Conservation (phyloP, 2,329 filamentous ascomycete species). For the Epichloe typhina region DNA sequence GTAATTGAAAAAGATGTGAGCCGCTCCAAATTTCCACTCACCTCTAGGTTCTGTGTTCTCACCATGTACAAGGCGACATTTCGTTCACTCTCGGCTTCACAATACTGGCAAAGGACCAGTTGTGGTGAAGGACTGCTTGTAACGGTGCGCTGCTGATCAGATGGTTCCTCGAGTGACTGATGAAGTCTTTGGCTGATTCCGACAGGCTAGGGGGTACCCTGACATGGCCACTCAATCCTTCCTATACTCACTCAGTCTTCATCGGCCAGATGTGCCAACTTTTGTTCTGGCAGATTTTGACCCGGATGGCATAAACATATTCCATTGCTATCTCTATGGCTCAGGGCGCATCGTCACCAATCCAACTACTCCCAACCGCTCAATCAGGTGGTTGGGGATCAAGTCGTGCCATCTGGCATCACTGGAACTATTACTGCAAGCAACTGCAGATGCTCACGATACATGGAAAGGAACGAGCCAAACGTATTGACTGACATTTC, state of each 20-base stretch:
- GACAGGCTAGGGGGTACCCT: constrained; percentile 65
- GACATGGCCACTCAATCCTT: constrained; percentile 59
- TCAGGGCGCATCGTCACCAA: constrained; percentile 52
- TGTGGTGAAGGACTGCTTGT: constrained; percentile 50
- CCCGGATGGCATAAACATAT: constrained; percentile 61
- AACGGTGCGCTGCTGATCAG: constrained; percentile 35
- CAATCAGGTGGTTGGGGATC: constrained; percentile 53
- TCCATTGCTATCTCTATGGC: constrained; percentile 62
- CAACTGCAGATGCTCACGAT: neutral
- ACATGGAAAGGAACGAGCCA: neutral
- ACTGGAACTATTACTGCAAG: neutral
- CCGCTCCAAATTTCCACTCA: neutral
- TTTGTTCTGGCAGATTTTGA: constrained; percentile 61
- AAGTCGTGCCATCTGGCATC: constrained; percentile 28
- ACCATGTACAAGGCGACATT: constrained; percentile 52
- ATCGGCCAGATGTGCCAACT: constrained; percentile 39
- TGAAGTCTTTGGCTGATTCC: neutral
- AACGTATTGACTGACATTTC: constrained; percentile 7
- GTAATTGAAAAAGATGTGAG: constrained; percentile 68
- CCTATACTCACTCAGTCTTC: constrained; percentile 37
- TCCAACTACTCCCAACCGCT: constrained; percentile 31
- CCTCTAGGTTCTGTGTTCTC: neutral
- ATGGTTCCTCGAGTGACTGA: too few species aligned
- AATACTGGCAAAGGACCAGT: constrained; percentile 37
- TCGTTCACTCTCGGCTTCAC: constrained; percentile 45